phyloP scores from a whole-genome alignment of 805 yeast genomes.

The Candida stauntonica region DNA sequence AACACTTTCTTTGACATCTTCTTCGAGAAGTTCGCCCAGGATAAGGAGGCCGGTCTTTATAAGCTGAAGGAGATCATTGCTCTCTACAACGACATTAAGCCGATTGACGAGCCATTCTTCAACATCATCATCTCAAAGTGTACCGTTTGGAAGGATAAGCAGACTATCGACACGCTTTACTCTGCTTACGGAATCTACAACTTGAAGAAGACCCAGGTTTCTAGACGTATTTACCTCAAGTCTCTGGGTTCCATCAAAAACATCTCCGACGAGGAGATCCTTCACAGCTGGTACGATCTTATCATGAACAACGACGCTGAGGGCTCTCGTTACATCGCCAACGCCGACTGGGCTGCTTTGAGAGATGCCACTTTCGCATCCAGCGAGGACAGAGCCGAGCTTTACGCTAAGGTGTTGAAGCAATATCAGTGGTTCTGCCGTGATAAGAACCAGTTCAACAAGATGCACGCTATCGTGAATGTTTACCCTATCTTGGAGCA shows the following conservation, averaged over 20 bases:
- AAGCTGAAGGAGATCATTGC: slow-evolving; percentile 54
- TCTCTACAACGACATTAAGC: slow-evolving; percentile 50
- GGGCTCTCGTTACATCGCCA: slow-evolving; percentile 62
- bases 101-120: slow-evolving; percentile 75
- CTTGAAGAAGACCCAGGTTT: slow-evolving; percentile 60
- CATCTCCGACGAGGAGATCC: slow-evolving; percentile 49
- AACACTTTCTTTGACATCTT: slow-evolving; percentile 65
- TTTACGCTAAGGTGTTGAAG: slow-evolving; percentile 22
- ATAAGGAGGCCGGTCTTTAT: slow-evolving; percentile 48
- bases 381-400: slow-evolving; percentile 14
- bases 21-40: slow-evolving; percentile 49
- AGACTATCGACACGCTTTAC: slow-evolving; percentile 60
- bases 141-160: slow-evolving; percentile 61
- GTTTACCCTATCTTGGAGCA: slow-evolving; percentile 13
- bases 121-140: slow-evolving; percentile 69
- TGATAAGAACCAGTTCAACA: slow-evolving; percentile 18
- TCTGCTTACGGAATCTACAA: slow-evolving; percentile 54
- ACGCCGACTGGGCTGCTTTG: slow-evolving; percentile 81
- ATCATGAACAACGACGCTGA: slow-evolving; percentile 45
- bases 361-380: slow-evolving; percentile 60
- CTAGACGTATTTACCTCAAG: slow-evolving; percentile 68
- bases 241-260: slow-evolving; percentile 59
- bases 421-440: slow-evolving; percentile 25
- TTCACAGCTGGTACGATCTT: slow-evolving; percentile 51
- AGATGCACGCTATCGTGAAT: slow-evolving; percentile 13